A percentile compares a stretch with the other conserved stretches of the same genome.
Conservation (phyloP, 2,329 filamentous ascomycete species). For the Purpureocillium lavendulum region DNA sequence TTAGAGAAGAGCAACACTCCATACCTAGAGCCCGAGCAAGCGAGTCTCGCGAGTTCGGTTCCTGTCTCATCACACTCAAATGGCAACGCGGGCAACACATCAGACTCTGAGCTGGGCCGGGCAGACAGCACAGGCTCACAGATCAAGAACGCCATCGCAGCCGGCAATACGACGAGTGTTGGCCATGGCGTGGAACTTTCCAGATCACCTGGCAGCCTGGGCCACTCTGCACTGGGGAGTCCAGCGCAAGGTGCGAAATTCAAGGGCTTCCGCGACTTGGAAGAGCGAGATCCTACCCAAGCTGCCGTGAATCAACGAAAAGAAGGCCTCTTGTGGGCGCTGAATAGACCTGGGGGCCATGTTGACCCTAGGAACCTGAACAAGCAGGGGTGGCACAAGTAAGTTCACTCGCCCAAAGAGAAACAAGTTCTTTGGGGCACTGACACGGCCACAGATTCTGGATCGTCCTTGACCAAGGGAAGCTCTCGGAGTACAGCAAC, state of each 20-base stretch:
- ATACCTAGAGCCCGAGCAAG: constrained; percentile 61
- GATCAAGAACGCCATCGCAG: constrained; percentile 43
- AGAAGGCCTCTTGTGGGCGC: constrained; percentile 88
- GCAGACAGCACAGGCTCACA: constrained; percentile 69
- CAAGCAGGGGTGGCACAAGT: constrained; percentile 99
- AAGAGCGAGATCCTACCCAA: constrained; percentile 65
- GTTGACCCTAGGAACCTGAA: constrained; percentile 93
- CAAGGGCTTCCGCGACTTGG: constrained; percentile 85
- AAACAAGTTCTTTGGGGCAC: not conserved
- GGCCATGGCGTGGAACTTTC: constrained; percentile 35
- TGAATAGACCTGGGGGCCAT: constrained; percentile 87
- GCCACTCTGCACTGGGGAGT: constrained; percentile 36
- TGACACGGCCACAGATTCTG: constrained; percentile 60
- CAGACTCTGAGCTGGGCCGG: constrained; percentile 62
- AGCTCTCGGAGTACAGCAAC: constrained; percentile 95
- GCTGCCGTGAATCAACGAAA: constrained; percentile 60
- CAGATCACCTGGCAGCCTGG: constrained; percentile 48
- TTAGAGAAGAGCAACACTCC: constrained; percentile 79
- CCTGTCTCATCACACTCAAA: constrained; percentile 27
- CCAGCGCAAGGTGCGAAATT: constrained; percentile 56
- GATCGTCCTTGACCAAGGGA: constrained; percentile 96
- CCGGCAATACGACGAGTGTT: constrained; percentile 25
- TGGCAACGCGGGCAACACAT: constrained; percentile 38
- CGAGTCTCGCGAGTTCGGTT: constrained; percentile 29
- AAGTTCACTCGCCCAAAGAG: constrained; percentile 27